phyloP scores from a whole-genome alignment of 2,329 filamentous ascomycete species.

The Colletotrichum costaricense region DNA sequence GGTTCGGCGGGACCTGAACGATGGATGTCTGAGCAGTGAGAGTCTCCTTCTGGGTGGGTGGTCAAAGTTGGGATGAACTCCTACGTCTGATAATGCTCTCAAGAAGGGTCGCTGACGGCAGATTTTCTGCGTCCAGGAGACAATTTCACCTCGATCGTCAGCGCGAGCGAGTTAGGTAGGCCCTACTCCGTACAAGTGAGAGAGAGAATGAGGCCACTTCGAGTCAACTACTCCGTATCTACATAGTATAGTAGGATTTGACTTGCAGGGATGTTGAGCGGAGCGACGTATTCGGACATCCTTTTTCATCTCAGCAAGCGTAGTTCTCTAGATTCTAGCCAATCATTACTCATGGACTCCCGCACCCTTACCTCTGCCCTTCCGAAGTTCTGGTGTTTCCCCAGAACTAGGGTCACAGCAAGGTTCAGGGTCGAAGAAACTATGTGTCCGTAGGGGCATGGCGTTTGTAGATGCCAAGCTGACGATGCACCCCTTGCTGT shows the following conservation, averaged over 20 bases:
- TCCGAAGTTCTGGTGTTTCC: neutral
- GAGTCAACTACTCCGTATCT: neutral
- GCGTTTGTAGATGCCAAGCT: neutral
- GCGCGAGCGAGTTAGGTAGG: neutral
- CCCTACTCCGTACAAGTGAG: too few relatives aligned
- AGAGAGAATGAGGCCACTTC: neutral
- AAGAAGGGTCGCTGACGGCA: neutral
- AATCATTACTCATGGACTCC: neutral
- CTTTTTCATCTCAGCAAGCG: neutral
- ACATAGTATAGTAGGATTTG: neutral
- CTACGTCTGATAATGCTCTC: neutral
- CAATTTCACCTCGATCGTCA: neutral
- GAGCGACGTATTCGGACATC: neutral
- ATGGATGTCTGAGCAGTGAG: neutral
- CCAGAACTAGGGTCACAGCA: neutral
- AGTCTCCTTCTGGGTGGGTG: neutral
- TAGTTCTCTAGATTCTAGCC: too few relatives aligned
- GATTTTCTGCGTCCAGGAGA: neutral
- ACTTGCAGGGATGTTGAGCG: neutral
- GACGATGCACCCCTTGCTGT: constrained; percentile 10
- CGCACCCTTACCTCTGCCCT: neutral
- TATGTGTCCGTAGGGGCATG: neutral
- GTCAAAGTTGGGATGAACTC: neutral
- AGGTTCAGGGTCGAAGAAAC: neutral
- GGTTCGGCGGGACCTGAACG: neutral